Evolutionary conservation across 345 rosid genomes (phyloP), one percentile per base, ranked within the genome.

Genomic region (Eucalyptus sideroxylon): DNA sequence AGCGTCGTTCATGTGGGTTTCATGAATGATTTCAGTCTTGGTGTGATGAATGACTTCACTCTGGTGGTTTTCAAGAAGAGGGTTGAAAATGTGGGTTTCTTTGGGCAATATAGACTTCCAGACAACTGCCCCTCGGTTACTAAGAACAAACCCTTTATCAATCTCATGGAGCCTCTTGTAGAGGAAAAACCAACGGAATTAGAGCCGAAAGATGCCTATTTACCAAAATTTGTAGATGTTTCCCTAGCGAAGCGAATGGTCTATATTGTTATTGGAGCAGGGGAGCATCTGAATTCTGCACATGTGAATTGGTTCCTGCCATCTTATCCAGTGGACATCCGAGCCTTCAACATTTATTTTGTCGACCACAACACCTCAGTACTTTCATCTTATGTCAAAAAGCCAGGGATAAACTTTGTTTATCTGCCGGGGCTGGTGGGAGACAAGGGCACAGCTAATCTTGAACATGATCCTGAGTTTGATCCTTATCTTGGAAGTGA

Each of bases 301-400:
- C 93, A 83, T 87, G 77, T 92, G 50, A 91, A 86, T 62, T 96
- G 96, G 97, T 95, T 96, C 93, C 92, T 94, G 89, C 97, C 96
- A 7, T 93, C 95, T 15, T 96, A 96, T 87, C 97, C 98, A 2
- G 88, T 95, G 88, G 93, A 96, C 72, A 91, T 85, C 82, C 93
- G 89, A 72, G 94, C 93, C 30, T 96, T 98, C 89, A 93, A 93
- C 90, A 92, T 93, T 69, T 96, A 96, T 47, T 93, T 96, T 60
- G 99, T 97, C 12, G 97, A 96, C 89, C 98, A 96, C 88, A 96
- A 96, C 90, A 91, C 98, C 50, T 96, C 98, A 3, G 93, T 95
- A 45, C 91, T 97, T 92, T 96, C 95, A 34, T 94, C 96, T 30
- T 94, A 93, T 80, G 95, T 96, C 60, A 95, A 95, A 90, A 93